phyloP scores from a whole-genome alignment of 495 filamentous ascomycete genomes.

The Cladorrhinum samala region DNA sequence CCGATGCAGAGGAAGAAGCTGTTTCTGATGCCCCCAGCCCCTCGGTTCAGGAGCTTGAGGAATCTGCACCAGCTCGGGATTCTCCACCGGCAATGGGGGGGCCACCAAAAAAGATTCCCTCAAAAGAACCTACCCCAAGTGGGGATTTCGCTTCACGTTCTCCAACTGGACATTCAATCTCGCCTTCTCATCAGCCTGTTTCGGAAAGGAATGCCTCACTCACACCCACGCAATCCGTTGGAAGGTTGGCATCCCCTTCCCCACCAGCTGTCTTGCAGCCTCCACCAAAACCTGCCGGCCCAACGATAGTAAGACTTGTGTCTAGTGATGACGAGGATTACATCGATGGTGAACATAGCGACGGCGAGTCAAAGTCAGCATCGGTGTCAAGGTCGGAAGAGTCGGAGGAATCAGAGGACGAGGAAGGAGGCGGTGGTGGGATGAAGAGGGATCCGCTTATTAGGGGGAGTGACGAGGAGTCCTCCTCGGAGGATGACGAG shows the following conservation, averaged over 20 bases:
- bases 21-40: conserved; percentile 11
- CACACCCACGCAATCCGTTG: too few species aligned
- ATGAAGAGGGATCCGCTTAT: neutral
- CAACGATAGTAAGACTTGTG: conserved; percentile 26
- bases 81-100: neutral
- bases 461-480: neutral
- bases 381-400: neutral
- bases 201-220: neutral
- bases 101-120: neutral
- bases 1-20: conserved; percentile 18
- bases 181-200: conserved; percentile 9
- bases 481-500: conserved; percentile 18
- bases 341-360: neutral
- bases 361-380: neutral
- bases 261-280: too few species aligned
- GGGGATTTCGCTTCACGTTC: too few species aligned
- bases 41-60: neutral
- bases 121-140: neutral
- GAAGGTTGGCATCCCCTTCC: neutral
- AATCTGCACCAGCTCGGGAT: neutral
- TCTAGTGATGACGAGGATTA: conserved; percentile 19
- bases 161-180: neutral
- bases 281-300: conserved; percentile 13
- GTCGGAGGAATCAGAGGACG: neutral
- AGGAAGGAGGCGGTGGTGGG: neutral